A percentile compares a stretch with the other conserved stretches of the same genome.
Evolutionary conservation across 345 rosid genomes (phyloP).

Genomic region (Citrus mangshanensis): DNA sequence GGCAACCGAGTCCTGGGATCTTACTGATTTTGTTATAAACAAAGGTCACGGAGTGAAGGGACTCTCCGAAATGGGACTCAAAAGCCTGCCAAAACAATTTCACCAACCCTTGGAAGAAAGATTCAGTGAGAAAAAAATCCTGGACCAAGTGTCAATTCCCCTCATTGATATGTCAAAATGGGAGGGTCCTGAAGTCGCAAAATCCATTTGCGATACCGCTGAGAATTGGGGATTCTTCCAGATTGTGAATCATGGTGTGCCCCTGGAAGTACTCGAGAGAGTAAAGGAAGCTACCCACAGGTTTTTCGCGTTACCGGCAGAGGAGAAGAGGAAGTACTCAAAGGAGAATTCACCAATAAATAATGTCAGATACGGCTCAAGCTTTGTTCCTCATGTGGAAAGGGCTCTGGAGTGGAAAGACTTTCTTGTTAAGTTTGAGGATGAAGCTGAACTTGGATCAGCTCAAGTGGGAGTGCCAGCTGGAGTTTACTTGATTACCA

Average conservation of each 20-base stretch:
- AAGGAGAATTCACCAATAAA: conserved; percentile 32
- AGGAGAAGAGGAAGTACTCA: conserved; percentile 33
- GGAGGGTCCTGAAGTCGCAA: conserved; percentile 29
- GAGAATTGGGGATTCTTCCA: conserved; percentile 58
- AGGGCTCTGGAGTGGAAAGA: conserved; percentile 60
- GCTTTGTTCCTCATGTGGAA: conserved; percentile 42
- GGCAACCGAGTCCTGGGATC: conserved; percentile 10
- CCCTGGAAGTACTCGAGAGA: conserved; percentile 36
- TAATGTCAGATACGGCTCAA: conserved; percentile 35
- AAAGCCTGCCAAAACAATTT: conserved; percentile 39
- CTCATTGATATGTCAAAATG: conserved; percentile 42
- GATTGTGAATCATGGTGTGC: conserved; percentile 46
- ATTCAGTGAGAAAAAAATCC: conserved; percentile 21
- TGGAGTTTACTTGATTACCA: too few relatives aligned
- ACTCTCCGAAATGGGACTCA: conserved; percentile 43
- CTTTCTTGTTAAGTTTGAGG: too few relatives aligned
- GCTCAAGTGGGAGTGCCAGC: too few relatives aligned
- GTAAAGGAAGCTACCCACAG: conserved; percentile 39
- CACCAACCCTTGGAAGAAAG: conserved; percentile 43
- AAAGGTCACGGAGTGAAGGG: conserved; percentile 57
- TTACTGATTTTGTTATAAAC: conserved; percentile 7
- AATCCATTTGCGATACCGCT: conserved; percentile 43
- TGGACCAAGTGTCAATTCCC: conserved; percentile 35
- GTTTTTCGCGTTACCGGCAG: conserved; percentile 40
- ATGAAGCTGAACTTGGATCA: too few relatives aligned